Evolutionary conservation across 2,329 filamentous ascomycete species (phyloP).

Genomic region (Amauroascus niger): DNA sequence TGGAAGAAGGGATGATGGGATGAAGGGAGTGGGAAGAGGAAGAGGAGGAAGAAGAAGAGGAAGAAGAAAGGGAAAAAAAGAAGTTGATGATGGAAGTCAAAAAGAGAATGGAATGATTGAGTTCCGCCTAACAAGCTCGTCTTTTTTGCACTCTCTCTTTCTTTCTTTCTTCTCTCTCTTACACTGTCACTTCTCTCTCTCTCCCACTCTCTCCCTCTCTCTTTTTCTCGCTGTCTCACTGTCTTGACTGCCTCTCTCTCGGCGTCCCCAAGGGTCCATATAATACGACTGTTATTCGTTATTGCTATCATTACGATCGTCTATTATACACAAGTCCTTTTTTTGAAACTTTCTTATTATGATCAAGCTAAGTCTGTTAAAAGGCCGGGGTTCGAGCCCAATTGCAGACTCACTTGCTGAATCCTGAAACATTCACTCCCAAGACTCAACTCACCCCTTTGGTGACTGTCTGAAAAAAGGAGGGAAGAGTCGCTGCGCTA

Average conservation of each 20-base stretch:
- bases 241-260: too few relatives aligned
- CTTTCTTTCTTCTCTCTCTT: neutral
- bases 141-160: neutral
- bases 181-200: neutral
- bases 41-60: neutral
- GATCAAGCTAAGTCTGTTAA: slow-evolving; percentile 1
- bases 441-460: neutral
- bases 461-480: neutral
- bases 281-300: neutral
- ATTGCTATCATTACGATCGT: neutral
- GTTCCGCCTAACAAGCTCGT: neutral
- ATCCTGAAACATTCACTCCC: slow-evolving; percentile 4
- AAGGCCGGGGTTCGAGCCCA: slow-evolving; percentile 1
- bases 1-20: too few relatives aligned
- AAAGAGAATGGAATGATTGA: neutral
- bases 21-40: neutral
- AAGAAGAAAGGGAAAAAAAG: neutral
- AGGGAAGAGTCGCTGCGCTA: neutral
- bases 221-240: neutral
- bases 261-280: too few relatives aligned
- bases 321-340: neutral
- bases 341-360: slow-evolving; percentile 12
- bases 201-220: neutral
- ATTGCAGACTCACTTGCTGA: neutral
- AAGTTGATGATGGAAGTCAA: neutral